phyloP scores from a whole-genome alignment of 179 eudicot genomes.

The Nepenthes alata region DNA sequence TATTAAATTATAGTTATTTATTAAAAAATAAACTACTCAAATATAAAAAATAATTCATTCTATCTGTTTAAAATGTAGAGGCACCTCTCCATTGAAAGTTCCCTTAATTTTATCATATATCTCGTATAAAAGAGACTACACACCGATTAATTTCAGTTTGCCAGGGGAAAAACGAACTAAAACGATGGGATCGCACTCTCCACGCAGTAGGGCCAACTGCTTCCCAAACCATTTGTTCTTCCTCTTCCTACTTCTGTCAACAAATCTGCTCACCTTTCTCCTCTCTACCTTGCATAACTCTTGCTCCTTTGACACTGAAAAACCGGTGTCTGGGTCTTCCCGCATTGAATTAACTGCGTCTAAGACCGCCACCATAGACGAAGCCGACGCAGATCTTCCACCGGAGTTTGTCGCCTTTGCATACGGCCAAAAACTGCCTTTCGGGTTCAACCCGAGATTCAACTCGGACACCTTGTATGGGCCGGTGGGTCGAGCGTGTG shows the following conservation, averaged over 20 bases:
- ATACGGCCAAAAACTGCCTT: conserved; percentile 19
- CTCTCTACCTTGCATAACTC: conserved; percentile 9
- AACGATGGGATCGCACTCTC: background rate
- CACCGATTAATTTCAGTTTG: no score
- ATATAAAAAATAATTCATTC: no score
- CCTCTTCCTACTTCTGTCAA: conserved; percentile 26
- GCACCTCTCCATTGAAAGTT: no score
- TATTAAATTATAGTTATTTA: no score
- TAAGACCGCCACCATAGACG: background rate
- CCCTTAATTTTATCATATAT: no score
- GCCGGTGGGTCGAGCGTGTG: conserved; percentile 32
- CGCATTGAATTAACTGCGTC: background rate
- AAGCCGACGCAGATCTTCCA: background rate
- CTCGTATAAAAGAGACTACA: no score
- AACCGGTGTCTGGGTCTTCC: background rate
- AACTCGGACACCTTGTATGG: conserved; percentile 26
- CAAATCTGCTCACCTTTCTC: conserved; percentile 39
- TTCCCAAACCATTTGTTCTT: conserved; percentile 1
- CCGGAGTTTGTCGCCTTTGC: conserved; percentile 2
- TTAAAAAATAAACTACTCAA: no score
- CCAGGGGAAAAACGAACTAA: background rate
- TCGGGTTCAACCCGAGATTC: conserved; percentile 29
- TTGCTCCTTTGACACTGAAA: background rate
- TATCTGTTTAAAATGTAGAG: no score
- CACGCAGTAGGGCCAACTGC: background rate